A percentile compares a stretch with the other conserved stretches of the same genome.
Conservation (phyloP, 2,329 filamentous ascomycete species). For the Aureobasidium sp. region DNA sequence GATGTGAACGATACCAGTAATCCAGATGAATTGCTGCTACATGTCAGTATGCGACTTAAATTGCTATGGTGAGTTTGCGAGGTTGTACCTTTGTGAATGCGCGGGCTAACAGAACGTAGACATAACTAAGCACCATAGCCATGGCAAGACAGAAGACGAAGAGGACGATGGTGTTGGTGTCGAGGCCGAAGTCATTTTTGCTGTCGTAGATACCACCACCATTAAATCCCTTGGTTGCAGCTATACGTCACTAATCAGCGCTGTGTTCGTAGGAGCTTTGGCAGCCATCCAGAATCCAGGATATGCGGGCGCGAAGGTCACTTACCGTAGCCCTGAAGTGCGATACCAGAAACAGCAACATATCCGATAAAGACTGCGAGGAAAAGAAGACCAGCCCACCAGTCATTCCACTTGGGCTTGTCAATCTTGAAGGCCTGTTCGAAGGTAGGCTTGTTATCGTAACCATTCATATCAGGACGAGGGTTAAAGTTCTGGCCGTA, state of each 20-base stretch:
- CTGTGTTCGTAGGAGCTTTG: not conserved
- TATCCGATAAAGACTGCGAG: slow-evolving; percentile 66
- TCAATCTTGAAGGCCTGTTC: slow-evolving; percentile 77
- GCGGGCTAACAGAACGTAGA: slow-evolving; percentile 69
- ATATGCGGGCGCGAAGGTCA: not conserved
- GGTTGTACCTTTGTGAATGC: slow-evolving; percentile 43
- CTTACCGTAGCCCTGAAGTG: slow-evolving; percentile 62
- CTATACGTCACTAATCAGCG: slow-evolving; percentile 21
- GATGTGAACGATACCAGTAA: slow-evolving; percentile 84
- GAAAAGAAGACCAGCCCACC: slow-evolving; percentile 80
- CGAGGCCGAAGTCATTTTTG: slow-evolving; percentile 59
- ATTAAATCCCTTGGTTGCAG: slow-evolving; percentile 53
- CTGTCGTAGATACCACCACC: slow-evolving; percentile 69
- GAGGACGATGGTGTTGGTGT: slow-evolving; percentile 78
- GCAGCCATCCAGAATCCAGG: not conserved
- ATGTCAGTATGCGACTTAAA: slow-evolving; percentile 19
- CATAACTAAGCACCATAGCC: slow-evolving; percentile 66
- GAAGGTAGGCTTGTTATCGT: slow-evolving; percentile 52
- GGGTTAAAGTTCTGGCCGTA: slow-evolving; percentile 33
- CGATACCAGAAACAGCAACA: slow-evolving; percentile 66
- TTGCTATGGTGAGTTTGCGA: not conserved
- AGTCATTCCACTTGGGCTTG: slow-evolving; percentile 80
- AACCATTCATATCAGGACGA: slow-evolving; percentile 21
- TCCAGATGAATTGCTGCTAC: slow-evolving; percentile 79
- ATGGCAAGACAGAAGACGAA: slow-evolving; percentile 72